Evolutionary conservation across 1,139 yeast species (phyloP).

Genomic region (Nematodospora anomalae): DNA sequence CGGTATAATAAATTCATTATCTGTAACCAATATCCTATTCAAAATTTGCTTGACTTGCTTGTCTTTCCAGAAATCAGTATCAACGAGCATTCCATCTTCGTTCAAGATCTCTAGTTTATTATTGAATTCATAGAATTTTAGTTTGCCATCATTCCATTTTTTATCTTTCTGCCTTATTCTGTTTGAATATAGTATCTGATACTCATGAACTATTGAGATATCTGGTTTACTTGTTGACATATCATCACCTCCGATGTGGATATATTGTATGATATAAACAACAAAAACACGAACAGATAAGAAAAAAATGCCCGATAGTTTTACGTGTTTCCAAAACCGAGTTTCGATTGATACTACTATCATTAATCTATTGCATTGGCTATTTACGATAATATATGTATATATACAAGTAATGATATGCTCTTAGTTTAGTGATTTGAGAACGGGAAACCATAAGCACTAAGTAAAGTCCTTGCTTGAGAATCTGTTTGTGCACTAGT

Average conservation of each 20-base stretch:
- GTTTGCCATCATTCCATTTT: slow-evolving; percentile 55
- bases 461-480: slow-evolving; percentile 84
- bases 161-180: slow-evolving; percentile 51
- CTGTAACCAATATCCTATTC: slow-evolving; percentile 12
- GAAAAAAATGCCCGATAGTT: too few relatives aligned
- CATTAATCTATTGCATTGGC: background rate
- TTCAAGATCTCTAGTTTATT: slow-evolving; percentile 44
- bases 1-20: slow-evolving; percentile 19
- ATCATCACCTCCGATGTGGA: too few relatives aligned
- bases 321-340: background rate
- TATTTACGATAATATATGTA: slow-evolving; percentile 7
- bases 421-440: slow-evolving; percentile 11
- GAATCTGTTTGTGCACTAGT: slow-evolving; percentile 90
- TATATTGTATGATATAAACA: too few relatives aligned
- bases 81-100: slow-evolving; percentile 33
- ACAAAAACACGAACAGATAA: too few relatives aligned
- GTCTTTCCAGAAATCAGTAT: slow-evolving; percentile 23
- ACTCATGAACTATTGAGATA: slow-evolving; percentile 10
- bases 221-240: slow-evolving; percentile 1
- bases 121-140: slow-evolving; percentile 50
- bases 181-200: slow-evolving; percentile 6
- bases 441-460: slow-evolving; percentile 85
- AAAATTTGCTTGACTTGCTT: slow-evolving; percentile 14
- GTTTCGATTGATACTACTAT: background rate
- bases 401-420: background rate